Percentiles rank a stretch among this genome's conserved stretches.
Conservation (phyloP, 805 yeast species). For the Candida stauntonica region DNA sequence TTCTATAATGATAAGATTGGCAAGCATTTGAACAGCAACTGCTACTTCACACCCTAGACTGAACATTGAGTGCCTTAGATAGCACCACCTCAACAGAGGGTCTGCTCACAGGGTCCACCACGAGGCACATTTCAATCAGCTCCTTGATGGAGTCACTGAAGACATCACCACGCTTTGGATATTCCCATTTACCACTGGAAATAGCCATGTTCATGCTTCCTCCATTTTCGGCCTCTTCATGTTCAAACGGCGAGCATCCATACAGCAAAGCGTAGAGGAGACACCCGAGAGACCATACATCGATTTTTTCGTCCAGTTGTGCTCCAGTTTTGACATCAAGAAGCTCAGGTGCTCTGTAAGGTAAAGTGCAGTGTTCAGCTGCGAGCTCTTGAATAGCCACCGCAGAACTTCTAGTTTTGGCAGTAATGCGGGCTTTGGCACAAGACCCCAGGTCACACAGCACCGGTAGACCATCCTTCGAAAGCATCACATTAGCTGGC, state of each 20-base stretch:
- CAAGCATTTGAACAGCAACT: too few species aligned
- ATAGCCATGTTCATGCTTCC: constrained; percentile 79
- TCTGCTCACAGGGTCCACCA: constrained; percentile 54
- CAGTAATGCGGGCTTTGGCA: constrained; percentile 50
- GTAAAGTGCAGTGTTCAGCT: constrained; percentile 79
- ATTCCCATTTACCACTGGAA: constrained; percentile 44
- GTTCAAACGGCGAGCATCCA: constrained; percentile 81
- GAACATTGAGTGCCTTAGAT: constrained; percentile 42
- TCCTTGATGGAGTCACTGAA: constrained; percentile 55
- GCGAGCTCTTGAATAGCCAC: constrained; percentile 74
- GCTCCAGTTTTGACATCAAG: constrained; percentile 68
- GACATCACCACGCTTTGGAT: constrained; percentile 24
- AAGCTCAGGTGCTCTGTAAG: constrained; percentile 89
- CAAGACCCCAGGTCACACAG: constrained; percentile 84
- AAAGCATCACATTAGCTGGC: constrained; percentile 84
- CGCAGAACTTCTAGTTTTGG: constrained; percentile 64
- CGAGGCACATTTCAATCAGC: constrained; percentile 57
- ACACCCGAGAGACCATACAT: constrained; percentile 92
- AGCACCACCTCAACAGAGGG: constrained; percentile 62
- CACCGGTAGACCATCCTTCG: constrained; percentile 70
- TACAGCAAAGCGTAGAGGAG: constrained; percentile 72
- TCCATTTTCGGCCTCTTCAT: constrained; percentile 75
- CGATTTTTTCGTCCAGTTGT: constrained; percentile 68
- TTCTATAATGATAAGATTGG: too few species aligned
- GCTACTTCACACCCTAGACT: constrained; percentile 17